Conservation (phyloP, 1,284 basidiomycete species). For the Phaffia rhodozyma region DNA sequence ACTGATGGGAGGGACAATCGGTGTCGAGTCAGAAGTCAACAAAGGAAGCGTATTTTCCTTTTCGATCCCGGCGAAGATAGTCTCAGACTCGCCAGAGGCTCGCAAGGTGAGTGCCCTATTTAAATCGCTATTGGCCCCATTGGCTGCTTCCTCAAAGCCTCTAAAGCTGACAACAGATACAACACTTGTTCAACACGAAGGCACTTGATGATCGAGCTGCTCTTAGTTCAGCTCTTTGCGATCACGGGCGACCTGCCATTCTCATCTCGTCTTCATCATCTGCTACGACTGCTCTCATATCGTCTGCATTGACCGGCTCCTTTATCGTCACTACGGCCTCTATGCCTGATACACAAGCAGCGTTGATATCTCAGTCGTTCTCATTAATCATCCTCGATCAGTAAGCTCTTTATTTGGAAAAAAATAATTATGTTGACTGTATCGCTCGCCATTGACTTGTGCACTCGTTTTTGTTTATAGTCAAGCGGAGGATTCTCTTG, state of each 20-base stretch:
- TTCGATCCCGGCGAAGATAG: slow-evolving; percentile 47
- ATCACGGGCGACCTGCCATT: slow-evolving; percentile 41
- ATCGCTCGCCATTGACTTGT: too few relatives aligned
- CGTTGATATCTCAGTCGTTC: too few relatives aligned
- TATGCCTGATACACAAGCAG: too few relatives aligned
- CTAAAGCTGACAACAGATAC: slow-evolving; percentile 3
- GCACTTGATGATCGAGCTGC: not conserved
- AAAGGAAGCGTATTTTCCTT: slow-evolving; percentile 58
- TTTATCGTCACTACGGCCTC: slow-evolving; percentile 23
- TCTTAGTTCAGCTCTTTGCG: slow-evolving; percentile 31
- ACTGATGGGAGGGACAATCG: slow-evolving; percentile 58
- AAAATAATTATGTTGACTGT: too few relatives aligned
- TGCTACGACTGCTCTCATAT: slow-evolving; percentile 46
- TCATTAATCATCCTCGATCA: too few relatives aligned
- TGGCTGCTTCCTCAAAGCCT: not conserved
- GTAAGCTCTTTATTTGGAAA: too few relatives aligned
- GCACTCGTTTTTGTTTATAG: too few relatives aligned
- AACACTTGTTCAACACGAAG: slow-evolving; percentile 33
- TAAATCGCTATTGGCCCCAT: not conserved
- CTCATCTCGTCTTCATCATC: slow-evolving; percentile 48
- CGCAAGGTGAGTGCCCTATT: not conserved
- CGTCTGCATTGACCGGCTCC: slow-evolving; percentile 48
- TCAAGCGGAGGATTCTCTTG: too few relatives aligned
- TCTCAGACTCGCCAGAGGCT: slow-evolving; percentile 20
- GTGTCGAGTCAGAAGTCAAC: slow-evolving; percentile 50